These are phyloP conservation scores for Ramichloridium luteum DNA, from an alignment of 2,329 filamentous ascomycete species.

Conservation along the genomic window DNA sequence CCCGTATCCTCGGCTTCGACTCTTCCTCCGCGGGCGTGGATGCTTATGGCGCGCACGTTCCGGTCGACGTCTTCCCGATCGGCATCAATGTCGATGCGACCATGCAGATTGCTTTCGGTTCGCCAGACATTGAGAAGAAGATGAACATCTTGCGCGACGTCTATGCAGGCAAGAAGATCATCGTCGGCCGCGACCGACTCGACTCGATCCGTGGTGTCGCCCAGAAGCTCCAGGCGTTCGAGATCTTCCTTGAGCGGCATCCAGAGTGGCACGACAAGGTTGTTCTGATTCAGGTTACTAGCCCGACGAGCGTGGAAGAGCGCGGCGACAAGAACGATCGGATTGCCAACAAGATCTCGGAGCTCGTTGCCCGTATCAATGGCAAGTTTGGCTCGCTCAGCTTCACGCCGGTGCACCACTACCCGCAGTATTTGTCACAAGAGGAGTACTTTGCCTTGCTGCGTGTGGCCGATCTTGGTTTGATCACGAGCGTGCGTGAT, in stretches of 20 bases:
- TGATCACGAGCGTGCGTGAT: constrained; percentile 91
- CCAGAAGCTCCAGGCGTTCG: constrained; percentile 93
- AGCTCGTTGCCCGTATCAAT: constrained; percentile 84
- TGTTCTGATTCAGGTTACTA: constrained; percentile 89
- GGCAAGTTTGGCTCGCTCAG: constrained; percentile 77
- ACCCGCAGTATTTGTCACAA: constrained; percentile 78
- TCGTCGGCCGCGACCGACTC: constrained; percentile 85
- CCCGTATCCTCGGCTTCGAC: constrained; percentile 77
- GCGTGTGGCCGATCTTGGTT: constrained; percentile 74
- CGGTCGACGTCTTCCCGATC: constrained; percentile 87
- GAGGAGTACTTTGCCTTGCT: constrained; percentile 94
- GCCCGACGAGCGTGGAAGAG: constrained; percentile 56
- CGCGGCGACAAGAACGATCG: constrained; percentile 61
- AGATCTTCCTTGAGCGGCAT: constrained; percentile 79
- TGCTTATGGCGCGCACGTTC: constrained; percentile 76
- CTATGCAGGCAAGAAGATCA: constrained; percentile 85
- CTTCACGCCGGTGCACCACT: constrained; percentile 86
- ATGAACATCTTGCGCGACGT: constrained; percentile 59
- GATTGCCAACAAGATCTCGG: constrained; percentile 77
- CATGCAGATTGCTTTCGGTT: constrained; percentile 58
- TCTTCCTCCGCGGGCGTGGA: constrained; percentile 77
- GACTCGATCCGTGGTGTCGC: constrained; percentile 86
- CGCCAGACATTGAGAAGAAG: constrained; percentile 55
- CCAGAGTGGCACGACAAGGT: constrained; percentile 88
- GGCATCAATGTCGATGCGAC: constrained; percentile 82